Percentiles rank a stretch among this genome's conserved stretches.
phyloP scores from a whole-genome alignment of 139 green algal genomes.

The Haematococcus sp. region DNA sequence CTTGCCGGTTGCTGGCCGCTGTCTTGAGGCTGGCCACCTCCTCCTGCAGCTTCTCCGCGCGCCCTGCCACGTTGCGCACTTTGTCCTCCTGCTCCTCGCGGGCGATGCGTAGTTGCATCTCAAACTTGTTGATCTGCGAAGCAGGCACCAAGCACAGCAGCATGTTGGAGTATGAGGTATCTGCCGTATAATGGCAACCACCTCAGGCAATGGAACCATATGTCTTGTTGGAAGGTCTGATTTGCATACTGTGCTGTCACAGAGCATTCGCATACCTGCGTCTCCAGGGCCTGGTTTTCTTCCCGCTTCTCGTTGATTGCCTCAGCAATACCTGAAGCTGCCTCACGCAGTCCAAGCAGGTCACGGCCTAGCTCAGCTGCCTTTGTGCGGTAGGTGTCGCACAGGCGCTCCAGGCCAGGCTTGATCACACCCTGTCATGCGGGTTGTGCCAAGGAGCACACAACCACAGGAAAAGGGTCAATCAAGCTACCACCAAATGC shows the following conservation, averaged over 20 bases:
- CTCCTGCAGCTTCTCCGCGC: conserved; percentile 47
- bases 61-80: conserved; percentile 15
- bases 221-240: neutral
- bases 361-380: conserved; percentile 62
- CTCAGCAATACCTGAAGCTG: conserved; percentile 40
- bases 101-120: conserved; percentile 37
- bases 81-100: conserved; percentile 57
- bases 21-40: conserved; percentile 25
- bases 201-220: neutral
- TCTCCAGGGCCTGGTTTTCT: conserved; percentile 52
- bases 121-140: conserved; percentile 50
- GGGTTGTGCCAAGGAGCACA: neutral
- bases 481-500: neutral
- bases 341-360: conserved; percentile 62
- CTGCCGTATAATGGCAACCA: no score
- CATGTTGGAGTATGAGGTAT: neutral
- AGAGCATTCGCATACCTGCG: conserved; percentile 23
- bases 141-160: neutral
- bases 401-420: conserved; percentile 61
- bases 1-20: conserved; percentile 31
- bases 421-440: conserved; percentile 56
- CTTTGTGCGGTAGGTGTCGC: conserved; percentile 55
- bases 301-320: conserved; percentile 57
- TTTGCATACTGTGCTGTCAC: neutral
- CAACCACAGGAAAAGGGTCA: neutral